Conservation (phyloP, 106 monocot species). For the Allium cepa region DNA sequence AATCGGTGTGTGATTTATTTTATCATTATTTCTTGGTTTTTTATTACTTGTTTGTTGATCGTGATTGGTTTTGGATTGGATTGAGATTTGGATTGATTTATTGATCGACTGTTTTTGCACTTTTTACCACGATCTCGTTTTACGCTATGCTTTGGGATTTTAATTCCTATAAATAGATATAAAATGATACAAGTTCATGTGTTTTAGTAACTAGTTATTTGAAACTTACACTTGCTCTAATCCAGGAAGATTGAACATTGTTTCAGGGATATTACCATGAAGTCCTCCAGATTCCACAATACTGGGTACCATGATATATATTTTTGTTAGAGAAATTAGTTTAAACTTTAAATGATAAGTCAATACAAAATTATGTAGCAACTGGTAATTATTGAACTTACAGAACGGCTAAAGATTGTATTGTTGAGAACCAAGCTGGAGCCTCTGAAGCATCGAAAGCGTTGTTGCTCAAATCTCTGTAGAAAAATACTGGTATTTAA, state of each 20-base stretch:
- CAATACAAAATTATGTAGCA: background rate
- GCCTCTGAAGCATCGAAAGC: slow-evolving; percentile 37
- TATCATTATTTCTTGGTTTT: too few relatives aligned
- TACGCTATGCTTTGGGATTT: background rate
- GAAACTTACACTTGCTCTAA: slow-evolving; percentile 45
- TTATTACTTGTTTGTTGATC: too few relatives aligned
- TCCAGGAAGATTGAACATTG: slow-evolving; percentile 40
- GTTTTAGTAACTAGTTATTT: background rate
- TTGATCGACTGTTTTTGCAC: background rate
- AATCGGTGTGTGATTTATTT: too few relatives aligned
- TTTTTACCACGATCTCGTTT: background rate
- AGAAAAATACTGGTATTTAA: background rate
- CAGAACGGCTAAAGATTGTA: slow-evolving; percentile 37
- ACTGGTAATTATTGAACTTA: slow-evolving; percentile 10
- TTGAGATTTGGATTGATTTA: too few relatives aligned
- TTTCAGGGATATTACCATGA: slow-evolving; percentile 32
- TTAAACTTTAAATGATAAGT: background rate
- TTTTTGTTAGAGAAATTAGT: background rate
- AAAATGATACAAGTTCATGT: background rate
- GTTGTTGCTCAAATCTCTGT: slow-evolving; percentile 86
- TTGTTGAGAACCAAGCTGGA: slow-evolving; percentile 45
- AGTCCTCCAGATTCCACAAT: slow-evolving; percentile 40
- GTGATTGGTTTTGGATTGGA: too few relatives aligned
- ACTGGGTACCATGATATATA: slow-evolving; percentile 12
- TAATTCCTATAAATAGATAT: background rate